Base-by-base conservation (phyloP, 2,329 filamentous ascomycete genomes). In the Fusarium robinianum region DNA sequence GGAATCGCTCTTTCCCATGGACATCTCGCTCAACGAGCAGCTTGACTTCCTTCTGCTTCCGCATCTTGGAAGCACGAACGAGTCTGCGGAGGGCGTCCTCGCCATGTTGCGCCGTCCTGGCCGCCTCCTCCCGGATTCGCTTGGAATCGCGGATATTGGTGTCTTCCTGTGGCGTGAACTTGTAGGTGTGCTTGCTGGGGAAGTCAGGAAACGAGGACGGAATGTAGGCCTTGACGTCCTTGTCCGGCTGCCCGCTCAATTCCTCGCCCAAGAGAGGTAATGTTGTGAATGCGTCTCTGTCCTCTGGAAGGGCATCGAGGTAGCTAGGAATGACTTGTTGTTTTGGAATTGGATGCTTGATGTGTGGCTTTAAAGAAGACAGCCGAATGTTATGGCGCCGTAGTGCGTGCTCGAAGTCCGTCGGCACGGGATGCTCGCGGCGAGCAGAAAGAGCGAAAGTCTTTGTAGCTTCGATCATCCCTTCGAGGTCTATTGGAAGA, bases 121-220 rank as follows among this genome's bases (percentile, higher is more conserved):
- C 76, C 1, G 81, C 81, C 26, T 82, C 78, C 39, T 81, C 76
- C 16, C 81, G 74, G 30, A 83, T 79, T 61, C 78, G 79, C 56
- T 81, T 75, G 0, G 78, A 74, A 45, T 83, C 77, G 6, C 72
- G 69, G 11, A 66, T 63, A 12, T 66, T 70, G 26, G 67, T 69
- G 47, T 77, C 71, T 12, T 77, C 71, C 22, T 75, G 73, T 2
- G 77, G 76, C 0, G 81, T 85, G 57, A 77, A 79, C 25, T 74
- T 77, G 65, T 84, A 85, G 4, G 81, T 85, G 57, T 85, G 81
- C 31, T 78, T 79, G 61, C 80, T 83, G 0, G 82, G 82, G 46
- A 85, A 85, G 8, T 76, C 72, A 1, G 82, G 82, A 37, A 85
- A 83, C 0, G 73, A 72, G 23, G 68, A 65, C 0, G 82, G 82